phyloP scores from a whole-genome alignment of 345 rosid species.

The Salix suchowensis region DNA sequence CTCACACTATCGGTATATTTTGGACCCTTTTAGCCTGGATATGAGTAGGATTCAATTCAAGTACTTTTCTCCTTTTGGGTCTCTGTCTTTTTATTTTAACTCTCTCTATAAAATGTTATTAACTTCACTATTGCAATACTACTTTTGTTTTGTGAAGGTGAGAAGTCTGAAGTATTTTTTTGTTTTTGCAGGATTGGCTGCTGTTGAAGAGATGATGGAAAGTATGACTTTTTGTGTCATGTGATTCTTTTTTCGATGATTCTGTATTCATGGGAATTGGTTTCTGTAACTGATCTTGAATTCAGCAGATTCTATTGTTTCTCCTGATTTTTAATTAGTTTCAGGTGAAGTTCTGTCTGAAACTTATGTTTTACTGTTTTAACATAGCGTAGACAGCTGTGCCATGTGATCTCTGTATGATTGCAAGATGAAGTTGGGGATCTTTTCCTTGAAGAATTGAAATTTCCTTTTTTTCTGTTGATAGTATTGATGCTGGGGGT shows the following conservation, averaged over 20 bases:
- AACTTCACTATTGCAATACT: not conserved
- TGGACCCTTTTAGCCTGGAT: too few species aligned
- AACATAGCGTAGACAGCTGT: too few species aligned
- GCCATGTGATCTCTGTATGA: conserved; percentile 6
- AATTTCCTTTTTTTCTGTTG: not conserved
- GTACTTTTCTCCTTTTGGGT: too few species aligned
- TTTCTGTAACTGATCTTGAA: conserved; percentile 34
- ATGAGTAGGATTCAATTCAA: too few species aligned
- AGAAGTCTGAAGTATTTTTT: conserved; percentile 3
- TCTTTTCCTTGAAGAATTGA: not conserved
- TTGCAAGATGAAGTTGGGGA: not conserved
- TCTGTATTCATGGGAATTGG: conserved; percentile 15
- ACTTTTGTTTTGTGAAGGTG: not conserved
- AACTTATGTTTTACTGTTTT: not conserved
- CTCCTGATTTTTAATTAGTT: conserved; percentile 34
- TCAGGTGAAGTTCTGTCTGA: conserved; percentile 22
- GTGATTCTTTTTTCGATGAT: conserved; percentile 1
- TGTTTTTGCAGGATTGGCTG: conserved; percentile 24
- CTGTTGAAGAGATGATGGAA: conserved; percentile 16
- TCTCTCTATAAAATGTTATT: conserved; percentile 3
- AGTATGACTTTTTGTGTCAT: not conserved
- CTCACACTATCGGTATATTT: conserved; percentile 12
- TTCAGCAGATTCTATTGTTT: conserved; percentile 35
- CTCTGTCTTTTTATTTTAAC: too few species aligned
- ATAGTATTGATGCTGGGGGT: not conserved